Base-by-base conservation (phyloP, 2,329 filamentous ascomycete genomes). In the Colletotrichum lini region DNA sequence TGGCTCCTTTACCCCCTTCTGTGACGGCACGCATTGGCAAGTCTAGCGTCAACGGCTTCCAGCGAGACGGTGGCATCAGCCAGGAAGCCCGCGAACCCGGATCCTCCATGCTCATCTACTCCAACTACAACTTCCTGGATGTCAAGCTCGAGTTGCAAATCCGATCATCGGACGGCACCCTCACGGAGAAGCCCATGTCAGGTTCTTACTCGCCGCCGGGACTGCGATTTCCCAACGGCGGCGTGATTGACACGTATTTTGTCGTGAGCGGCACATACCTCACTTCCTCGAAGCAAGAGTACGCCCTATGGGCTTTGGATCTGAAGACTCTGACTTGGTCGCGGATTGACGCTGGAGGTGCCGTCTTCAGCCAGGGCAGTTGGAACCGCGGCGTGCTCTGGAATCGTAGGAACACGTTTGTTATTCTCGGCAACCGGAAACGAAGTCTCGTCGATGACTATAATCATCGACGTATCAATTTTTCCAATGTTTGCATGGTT, bases 101-200 rank as follows among this genome's bases (percentile, higher is more conserved):
- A 8, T 90, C 89, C 1, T 91, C 90, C 2, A 98, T 98, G 95
- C 88, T 99, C 73, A 97, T 99, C 56, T 99, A 99, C 81, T 98
- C 96, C 30, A 99, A 99, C 80, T 99, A 99, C 82, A 98, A 99
- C 82, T 99, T 99, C 78, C 82, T 99, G 66, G 96, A 99, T 77
- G 96, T 99, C 75, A 98, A 98, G 80, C 85, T 99, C 30, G 96
- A 99, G 81, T 85, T 99, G 47, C 96, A 98, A 81, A 90, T 99
- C 58, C 90, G 96, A 63, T 87, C 93, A 10, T 90, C 94, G 1
- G 95, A 98, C 79, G 96, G 96, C 40, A 91, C 90, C 0, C 84
- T 99, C 64, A 89, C 91, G 1, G 96, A 99, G 80, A 95, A 94
- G 81, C 90, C 93, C 35, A 98, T 99, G 96, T 91, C 92, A 21